Evolutionary conservation across 768 basidiomycete genomes (phyloP).

Genomic region (Suillus tomentosus): DNA sequence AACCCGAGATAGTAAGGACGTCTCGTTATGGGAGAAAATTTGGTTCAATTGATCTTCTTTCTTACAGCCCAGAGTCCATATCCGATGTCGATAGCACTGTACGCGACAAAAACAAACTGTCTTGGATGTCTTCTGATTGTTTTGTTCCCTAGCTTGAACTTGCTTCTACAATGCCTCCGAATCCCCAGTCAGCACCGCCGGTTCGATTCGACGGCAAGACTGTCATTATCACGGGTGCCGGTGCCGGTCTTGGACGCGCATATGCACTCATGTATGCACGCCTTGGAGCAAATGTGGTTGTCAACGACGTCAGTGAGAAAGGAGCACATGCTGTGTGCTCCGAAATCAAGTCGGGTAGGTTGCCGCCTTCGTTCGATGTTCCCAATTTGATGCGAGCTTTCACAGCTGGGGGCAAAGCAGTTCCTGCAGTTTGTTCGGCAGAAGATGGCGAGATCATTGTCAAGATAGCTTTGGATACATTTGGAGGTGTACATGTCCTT

Average conservation of each 20-base stretch:
- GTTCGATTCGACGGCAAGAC: conserved; percentile 90
- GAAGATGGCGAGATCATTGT: conserved; percentile 93
- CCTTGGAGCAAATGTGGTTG: conserved; percentile 94
- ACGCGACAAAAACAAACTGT: conserved; percentile 12
- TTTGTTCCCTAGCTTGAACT: conserved; percentile 53
- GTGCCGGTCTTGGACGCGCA: conserved; percentile 89
- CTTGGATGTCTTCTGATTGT: background rate
- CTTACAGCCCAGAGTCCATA: conserved; percentile 61
- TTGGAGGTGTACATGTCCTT: conserved; percentile 85
- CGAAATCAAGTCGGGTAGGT: conserved; percentile 78
- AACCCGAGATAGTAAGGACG: conserved; percentile 65
- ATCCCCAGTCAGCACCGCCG: conserved; percentile 65
- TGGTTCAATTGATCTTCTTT: conserved; percentile 11
- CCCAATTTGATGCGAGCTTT: background rate
- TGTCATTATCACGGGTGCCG: conserved; percentile 92
- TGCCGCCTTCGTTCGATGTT: background rate
- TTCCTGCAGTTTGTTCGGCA: conserved; percentile 79
- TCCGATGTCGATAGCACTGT: conserved; percentile 65
- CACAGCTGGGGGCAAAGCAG: conserved; percentile 87
- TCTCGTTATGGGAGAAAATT: background rate
- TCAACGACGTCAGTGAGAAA: conserved; percentile 92
- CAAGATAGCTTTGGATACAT: conserved; percentile 82
- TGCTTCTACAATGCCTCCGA: conserved; percentile 64
- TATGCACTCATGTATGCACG: conserved; percentile 91
- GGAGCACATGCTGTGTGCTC: conserved; percentile 81